Conservation (phyloP, 2,329 filamentous ascomycete species). For the Chaetoscypha palmicola region DNA sequence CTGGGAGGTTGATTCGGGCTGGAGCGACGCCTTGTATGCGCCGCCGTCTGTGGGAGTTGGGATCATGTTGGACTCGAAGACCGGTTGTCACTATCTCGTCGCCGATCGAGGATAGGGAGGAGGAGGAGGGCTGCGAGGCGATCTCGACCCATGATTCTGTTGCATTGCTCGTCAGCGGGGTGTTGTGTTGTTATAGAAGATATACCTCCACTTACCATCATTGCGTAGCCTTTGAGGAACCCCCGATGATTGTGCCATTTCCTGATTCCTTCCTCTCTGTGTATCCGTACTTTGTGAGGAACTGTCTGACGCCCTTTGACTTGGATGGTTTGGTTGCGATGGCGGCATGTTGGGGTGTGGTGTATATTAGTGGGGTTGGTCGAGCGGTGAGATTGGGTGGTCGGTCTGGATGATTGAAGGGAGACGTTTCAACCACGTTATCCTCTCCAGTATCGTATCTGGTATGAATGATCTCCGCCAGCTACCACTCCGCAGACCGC, state of each 20-base stretch:
- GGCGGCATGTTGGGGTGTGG: conserved; percentile 6
- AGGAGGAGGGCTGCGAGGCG: conserved; percentile 85
- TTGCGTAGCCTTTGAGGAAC: conserved; percentile 19
- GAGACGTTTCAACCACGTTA: neutral
- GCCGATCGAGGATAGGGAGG: conserved; percentile 75
- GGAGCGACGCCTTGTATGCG: conserved; percentile 34
- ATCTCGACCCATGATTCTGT: conserved; percentile 96
- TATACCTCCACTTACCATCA: conserved; percentile 20
- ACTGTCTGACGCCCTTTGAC: neutral
- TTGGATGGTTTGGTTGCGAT: conserved; percentile 2
- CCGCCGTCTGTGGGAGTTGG: conserved; percentile 53
- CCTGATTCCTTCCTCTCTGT: conserved; percentile 3
- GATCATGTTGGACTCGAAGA: conserved; percentile 63
- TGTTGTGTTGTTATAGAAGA: conserved; percentile 7
- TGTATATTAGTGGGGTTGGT: conserved; percentile 4
- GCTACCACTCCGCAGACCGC: neutral
- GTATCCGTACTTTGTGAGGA: conserved; percentile 2
- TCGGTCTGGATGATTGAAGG: neutral
- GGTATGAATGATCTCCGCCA: neutral
- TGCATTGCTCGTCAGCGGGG: conserved; percentile 4
- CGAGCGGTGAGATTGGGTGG: conserved; percentile 4
- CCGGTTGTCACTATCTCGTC: conserved; percentile 92
- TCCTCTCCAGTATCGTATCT: neutral
- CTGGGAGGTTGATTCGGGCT: conserved; percentile 35
- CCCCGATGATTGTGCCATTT: conserved; percentile 10